These are phyloP conservation scores for Botryosphaeria agaves DNA, from an alignment of 2,329 filamentous ascomycete genomes.

Conservation along the genomic window DNA sequence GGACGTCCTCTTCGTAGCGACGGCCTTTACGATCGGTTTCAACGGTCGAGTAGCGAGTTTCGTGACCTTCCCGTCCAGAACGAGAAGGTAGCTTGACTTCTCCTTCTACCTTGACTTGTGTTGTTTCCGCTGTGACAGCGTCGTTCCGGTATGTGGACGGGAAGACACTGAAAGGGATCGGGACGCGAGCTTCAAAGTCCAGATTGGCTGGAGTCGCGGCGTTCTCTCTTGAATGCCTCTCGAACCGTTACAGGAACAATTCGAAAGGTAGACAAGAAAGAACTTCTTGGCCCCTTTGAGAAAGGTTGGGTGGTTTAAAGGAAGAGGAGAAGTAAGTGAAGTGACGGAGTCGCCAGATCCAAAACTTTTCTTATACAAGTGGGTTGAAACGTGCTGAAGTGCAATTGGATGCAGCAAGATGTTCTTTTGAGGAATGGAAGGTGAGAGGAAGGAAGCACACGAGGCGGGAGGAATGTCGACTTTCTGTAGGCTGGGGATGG, in stretches of 20 bases:
- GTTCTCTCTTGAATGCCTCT: conserved; percentile 56
- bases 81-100: conserved; percentile 66
- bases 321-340: conserved; percentile 3
- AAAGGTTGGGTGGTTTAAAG: conserved; percentile 8
- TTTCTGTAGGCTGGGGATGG: not conserved
- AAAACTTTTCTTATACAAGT: not conserved
- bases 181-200: conserved; percentile 99
- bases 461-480: not conserved
- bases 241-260: conserved; percentile 30
- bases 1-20: conserved; percentile 72
- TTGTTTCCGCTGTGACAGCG: conserved; percentile 42
- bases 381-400: conserved; percentile 1
- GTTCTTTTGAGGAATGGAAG: not conserved
- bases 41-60: conserved; percentile 51
- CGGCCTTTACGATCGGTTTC: conserved; percentile 40
- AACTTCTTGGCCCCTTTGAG: conserved; percentile 26
- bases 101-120: conserved; percentile 72
- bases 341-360: not conserved
- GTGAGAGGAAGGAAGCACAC: not conserved
- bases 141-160: conserved; percentile 87
- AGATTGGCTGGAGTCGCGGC: conserved; percentile 77
- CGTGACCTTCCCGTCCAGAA: conserved; percentile 97
- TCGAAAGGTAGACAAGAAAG: conserved; percentile 54
- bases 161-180: conserved; percentile 99
- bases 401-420: conserved; percentile 1